Evolutionary conservation across 1,284 basidiomycete genomes (phyloP).

Genomic region (Prillingera fragicola): DNA sequence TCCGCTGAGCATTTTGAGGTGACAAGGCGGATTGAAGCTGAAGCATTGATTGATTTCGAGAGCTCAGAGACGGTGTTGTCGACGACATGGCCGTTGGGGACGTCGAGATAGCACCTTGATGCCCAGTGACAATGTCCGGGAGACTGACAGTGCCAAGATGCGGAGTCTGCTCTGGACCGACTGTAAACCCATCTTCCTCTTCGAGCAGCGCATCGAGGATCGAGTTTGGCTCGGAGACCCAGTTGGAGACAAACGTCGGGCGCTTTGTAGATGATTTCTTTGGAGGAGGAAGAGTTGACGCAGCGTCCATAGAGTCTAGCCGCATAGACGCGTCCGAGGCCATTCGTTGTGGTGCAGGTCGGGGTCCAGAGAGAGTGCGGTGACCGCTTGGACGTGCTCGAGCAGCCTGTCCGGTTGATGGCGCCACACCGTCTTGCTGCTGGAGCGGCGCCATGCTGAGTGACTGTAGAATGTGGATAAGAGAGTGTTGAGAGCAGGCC

Average conservation of each 20-base stretch:
- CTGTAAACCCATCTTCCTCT: conserved; percentile 20
- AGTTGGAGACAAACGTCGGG: not conserved
- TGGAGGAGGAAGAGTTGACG: too few relatives aligned
- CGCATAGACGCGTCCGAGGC: too few relatives aligned
- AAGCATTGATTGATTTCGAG: not conserved
- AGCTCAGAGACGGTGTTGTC: not conserved
- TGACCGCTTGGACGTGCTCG: too few relatives aligned
- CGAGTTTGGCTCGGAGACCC: conserved; percentile 5
- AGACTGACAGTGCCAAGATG: not conserved
- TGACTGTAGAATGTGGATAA: too few relatives aligned
- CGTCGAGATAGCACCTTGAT: not conserved
- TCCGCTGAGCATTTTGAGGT: not conserved
- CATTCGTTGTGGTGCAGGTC: too few relatives aligned
- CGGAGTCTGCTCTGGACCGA: conserved; percentile 25
- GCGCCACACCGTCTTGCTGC: too few relatives aligned
- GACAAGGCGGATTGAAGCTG: not conserved
- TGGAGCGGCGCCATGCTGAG: too few relatives aligned
- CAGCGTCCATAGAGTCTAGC: too few relatives aligned
- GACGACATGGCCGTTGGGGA: not conserved
- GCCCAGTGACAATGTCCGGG: not conserved
- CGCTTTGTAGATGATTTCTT: not conserved
- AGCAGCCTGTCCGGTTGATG: too few relatives aligned
- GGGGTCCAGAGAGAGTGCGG: too few relatives aligned
- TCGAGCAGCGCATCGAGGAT: conserved; percentile 21
- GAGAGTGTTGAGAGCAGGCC: too few relatives aligned